Conservation (phyloP, 108 stramenopile species). For the Bacterosira constricta region DNA sequence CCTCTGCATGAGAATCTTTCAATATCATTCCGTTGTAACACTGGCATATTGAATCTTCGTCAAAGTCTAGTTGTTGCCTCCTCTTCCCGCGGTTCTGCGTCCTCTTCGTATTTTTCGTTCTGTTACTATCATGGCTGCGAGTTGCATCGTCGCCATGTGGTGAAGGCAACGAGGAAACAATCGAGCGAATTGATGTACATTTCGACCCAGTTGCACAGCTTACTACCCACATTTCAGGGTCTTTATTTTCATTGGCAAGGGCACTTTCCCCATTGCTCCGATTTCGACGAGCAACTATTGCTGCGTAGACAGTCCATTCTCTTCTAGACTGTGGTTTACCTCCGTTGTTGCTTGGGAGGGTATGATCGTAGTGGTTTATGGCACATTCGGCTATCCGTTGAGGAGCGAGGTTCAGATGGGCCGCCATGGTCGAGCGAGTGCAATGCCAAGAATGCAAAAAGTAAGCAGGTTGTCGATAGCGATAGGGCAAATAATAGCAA, state of each 20-base stretch:
- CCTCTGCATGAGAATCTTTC: constrained; percentile 94
- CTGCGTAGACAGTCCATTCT: constrained; percentile 90
- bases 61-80: neutral
- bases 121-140: neutral
- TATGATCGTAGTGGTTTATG: constrained; percentile 61
- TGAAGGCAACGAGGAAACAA: constrained; percentile 36
- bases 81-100: neutral
- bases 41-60: constrained; percentile 24
- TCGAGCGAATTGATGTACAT: constrained; percentile 61
- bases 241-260: neutral
- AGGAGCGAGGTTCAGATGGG: too few species aligned
- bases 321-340: constrained; percentile 68
- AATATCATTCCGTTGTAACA: constrained; percentile 66
- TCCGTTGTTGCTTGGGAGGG: constrained; percentile 57
- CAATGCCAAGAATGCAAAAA: neutral
- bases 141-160: constrained; percentile 1
- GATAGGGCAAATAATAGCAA: neutral
- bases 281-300: constrained; percentile 67
- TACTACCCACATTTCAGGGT: constrained; percentile 47
- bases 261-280: neutral
- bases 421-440: neutral
- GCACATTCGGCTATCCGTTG: constrained; percentile 54
- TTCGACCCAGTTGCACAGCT: constrained; percentile 87
- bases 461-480: too few species aligned
- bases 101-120: neutral